Evolutionary conservation across 352 stramenopile genomes (phyloP).

Genomic region (Phytopythium kandeliae): DNA sequence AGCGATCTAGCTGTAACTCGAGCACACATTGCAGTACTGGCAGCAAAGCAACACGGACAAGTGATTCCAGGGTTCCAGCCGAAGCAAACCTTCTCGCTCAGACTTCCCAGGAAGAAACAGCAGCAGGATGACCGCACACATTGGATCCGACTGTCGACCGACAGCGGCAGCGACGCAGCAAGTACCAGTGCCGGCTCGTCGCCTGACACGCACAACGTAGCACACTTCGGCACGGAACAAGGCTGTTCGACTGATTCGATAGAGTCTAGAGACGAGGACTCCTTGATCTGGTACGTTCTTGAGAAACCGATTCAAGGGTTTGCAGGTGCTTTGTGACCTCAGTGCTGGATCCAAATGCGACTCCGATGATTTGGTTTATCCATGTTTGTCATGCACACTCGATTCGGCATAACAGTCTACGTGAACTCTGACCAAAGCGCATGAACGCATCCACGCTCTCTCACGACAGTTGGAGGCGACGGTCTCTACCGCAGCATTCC

Average conservation of each 20-base stretch:
- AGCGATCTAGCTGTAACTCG: slow-evolving; percentile 41
- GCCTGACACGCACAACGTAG: background rate
- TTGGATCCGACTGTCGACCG: slow-evolving; percentile 14
- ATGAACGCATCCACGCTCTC: too few relatives aligned
- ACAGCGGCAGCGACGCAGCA: background rate
- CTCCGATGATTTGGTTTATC: too few relatives aligned
- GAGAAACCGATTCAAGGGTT: slow-evolving; percentile 40
- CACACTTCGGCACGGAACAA: background rate
- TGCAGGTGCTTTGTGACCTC: slow-evolving; percentile 15
- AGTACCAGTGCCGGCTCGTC: background rate
- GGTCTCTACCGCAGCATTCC: too few relatives aligned
- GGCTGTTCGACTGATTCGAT: background rate
- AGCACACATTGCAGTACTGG: slow-evolving; percentile 48
- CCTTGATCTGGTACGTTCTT: slow-evolving; percentile 40
- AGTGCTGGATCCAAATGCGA: background rate
- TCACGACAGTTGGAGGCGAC: too few relatives aligned
- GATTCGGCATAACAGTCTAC: too few relatives aligned
- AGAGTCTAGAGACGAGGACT: background rate
- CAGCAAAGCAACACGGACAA: slow-evolving; percentile 18
- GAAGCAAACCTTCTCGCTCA: slow-evolving; percentile 54
- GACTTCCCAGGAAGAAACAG: slow-evolving; percentile 32
- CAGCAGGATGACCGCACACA: slow-evolving; percentile 11
- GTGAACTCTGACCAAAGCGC: too few relatives aligned
- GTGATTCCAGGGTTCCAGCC: slow-evolving; percentile 46
- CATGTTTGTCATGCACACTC: too few relatives aligned